Evolutionary conservation across 1,139 yeast genomes (phyloP).

Genomic region (Pichia inconspicua): DNA sequence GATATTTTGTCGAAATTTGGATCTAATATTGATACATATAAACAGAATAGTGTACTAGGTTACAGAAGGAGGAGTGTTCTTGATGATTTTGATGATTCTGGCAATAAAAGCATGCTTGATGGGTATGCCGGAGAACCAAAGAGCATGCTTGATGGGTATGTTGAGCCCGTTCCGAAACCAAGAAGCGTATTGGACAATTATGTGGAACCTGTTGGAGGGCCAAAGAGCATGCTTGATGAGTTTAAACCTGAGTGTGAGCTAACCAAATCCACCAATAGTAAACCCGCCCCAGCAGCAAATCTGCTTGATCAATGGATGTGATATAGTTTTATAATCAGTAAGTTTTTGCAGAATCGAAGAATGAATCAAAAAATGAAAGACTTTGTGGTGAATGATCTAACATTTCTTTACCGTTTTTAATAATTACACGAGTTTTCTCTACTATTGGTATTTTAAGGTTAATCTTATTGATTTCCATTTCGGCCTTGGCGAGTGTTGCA

Average conservation of each 20-base stretch:
- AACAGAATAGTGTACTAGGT: not conserved
- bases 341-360: conserved; percentile 16
- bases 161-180: not conserved
- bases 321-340: conserved; percentile 2
- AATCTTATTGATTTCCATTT: conserved; percentile 4
- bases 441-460: conserved; percentile 11
- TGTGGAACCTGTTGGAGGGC: not conserved
- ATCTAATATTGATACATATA: no score
- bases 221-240: not conserved
- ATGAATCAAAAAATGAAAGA: conserved; percentile 19
- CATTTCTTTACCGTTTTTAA: conserved; percentile 16
- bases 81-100: not conserved
- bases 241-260: not conserved
- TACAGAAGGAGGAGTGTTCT: not conserved
- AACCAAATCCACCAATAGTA: no score
- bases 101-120: conserved; percentile 1
- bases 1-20: conserved; percentile 15
- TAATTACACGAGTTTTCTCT: conserved; percentile 12
- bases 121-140: not conserved
- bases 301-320: conserved; percentile 12
- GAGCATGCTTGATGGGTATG: not conserved
- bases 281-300: not conserved
- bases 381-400: conserved; percentile 14
- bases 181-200: not conserved
- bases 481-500: conserved; percentile 7